Percentiles rank a stretch among this genome's conserved stretches.
Conservation (phyloP, 208 protist genomes). For the Trypanosoma rangeli region DNA sequence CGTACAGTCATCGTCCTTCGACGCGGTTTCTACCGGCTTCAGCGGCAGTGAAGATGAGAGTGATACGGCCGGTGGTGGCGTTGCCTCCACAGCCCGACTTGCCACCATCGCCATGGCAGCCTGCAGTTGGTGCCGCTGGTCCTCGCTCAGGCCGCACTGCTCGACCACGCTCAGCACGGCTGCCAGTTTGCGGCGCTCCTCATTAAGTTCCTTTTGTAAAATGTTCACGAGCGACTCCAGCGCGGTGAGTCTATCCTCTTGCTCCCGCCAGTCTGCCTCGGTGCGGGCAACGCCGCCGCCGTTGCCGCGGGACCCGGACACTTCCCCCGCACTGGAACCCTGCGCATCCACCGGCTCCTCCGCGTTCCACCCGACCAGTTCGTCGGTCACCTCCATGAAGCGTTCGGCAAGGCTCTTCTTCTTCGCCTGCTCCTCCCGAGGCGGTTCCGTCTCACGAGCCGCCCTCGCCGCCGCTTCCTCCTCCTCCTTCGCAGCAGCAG, state of each 20-base stretch:
- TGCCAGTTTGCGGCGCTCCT: conserved; percentile 32
- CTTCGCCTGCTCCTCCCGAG: neutral
- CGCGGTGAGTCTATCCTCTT: conserved; percentile 29
- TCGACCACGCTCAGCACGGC: conserved; percentile 27
- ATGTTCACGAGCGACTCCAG: conserved; percentile 62
- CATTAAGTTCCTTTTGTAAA: conserved; percentile 57
- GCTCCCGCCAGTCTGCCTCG: conserved; percentile 7
- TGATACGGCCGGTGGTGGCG: neutral
- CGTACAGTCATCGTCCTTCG: neutral
- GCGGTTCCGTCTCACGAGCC: neutral
- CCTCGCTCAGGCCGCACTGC: conserved; percentile 7
- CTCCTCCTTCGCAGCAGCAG: neutral
- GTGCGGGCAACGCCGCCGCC: neutral
- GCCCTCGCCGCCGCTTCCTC: neutral
- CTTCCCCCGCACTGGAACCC: neutral
- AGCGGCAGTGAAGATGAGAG: neutral
- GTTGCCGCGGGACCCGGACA: neutral
- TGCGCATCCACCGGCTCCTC: neutral
- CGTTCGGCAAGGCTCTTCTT: conserved; percentile 20
- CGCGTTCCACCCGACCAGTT: conserved; percentile 23
- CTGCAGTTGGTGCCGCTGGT: conserved; percentile 4
- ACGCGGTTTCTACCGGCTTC: neutral
- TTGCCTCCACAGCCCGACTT: neutral
- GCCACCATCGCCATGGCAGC: neutral
- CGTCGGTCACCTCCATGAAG: conserved; percentile 23